Evolutionary conservation across 164 flowering plant genomes (phyloP).

Genomic region (Tetracentron sinense): DNA sequence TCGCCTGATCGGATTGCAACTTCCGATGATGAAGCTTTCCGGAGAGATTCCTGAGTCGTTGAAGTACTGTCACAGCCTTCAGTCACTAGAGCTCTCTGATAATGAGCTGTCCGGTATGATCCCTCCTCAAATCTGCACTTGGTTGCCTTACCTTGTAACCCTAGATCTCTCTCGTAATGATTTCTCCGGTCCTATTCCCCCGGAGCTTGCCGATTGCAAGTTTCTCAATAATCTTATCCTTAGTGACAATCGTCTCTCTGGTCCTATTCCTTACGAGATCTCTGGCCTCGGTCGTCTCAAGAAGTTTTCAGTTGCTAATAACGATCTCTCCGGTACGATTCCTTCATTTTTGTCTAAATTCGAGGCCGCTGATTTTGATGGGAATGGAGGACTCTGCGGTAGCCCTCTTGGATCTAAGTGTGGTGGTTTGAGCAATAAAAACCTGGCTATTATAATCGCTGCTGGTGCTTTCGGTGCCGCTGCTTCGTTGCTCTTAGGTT

Average conservation of each 20-base stretch:
- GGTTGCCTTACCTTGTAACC: conserved; percentile 29
- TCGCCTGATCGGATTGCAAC: conserved; percentile 22
- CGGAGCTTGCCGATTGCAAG: conserved; percentile 26
- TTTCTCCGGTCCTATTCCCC: conserved; percentile 23
- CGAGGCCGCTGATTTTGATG: conserved; percentile 18
- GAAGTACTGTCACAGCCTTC: conserved; percentile 24
- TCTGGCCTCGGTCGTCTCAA: conserved; percentile 22
- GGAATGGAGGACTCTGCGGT: conserved; percentile 44
- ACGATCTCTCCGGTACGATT: conserved; percentile 26
- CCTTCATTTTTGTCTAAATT: conserved; percentile 18
- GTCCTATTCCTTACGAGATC: conserved; percentile 27
- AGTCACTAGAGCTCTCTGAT: conserved; percentile 24
- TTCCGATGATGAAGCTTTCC: conserved; percentile 11
- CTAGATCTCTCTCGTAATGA: conserved; percentile 29
- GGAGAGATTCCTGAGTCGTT: conserved; percentile 22
- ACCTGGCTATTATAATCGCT: conserved; percentile 41
- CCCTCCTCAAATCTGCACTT: conserved; percentile 24
- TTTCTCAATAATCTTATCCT: conserved; percentile 24
- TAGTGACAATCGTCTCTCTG: conserved; percentile 23
- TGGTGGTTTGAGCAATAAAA: conserved; percentile 32
- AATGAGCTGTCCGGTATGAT: conserved; percentile 24
- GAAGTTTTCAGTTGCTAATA: conserved; percentile 24
- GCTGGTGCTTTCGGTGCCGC: conserved; percentile 61
- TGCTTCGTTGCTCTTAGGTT: conserved; percentile 43
- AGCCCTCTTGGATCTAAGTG: conserved; percentile 34